Conservation (phyloP, 441 rosid genomes). For the Jatropha podagrica region DNA sequence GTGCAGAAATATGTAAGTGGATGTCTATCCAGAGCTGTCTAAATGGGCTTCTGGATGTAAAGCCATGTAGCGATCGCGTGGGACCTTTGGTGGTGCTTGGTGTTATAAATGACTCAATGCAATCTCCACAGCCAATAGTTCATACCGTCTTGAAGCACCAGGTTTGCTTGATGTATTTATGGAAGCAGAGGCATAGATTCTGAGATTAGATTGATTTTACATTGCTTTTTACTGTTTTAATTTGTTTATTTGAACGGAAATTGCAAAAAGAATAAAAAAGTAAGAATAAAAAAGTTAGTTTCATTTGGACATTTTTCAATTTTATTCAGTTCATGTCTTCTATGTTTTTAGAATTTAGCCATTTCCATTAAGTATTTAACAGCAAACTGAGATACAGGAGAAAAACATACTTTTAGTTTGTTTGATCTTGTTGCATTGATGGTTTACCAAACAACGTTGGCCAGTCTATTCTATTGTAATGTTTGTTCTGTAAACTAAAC, state of each 20-base stretch:
- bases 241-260: neutral
- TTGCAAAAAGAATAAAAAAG: neutral
- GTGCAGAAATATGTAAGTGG: slow-evolving; percentile 68
- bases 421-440: neutral
- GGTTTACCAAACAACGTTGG: neutral
- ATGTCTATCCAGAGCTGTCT: slow-evolving; percentile 60
- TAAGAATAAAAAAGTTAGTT: neutral
- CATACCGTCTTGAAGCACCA: slow-evolving; percentile 51
- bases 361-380: neutral
- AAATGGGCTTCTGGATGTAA: slow-evolving; percentile 48
- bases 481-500: neutral
- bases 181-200: neutral
- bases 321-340: neutral
- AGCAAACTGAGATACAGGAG: neutral
- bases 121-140: slow-evolving; percentile 36
- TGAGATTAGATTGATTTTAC: neutral
- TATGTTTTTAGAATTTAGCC: neutral
- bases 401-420: neutral
- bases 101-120: slow-evolving; percentile 43
- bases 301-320: neutral
- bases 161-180: slow-evolving; percentile 40
- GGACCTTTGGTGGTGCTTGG: slow-evolving; percentile 59
- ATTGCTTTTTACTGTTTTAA: neutral
- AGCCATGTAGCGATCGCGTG: slow-evolving; percentile 57
- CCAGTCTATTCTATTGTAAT: neutral